Conservation (phyloP, 2,329 filamentous ascomycete species). For the Colletotrichum australisinense region DNA sequence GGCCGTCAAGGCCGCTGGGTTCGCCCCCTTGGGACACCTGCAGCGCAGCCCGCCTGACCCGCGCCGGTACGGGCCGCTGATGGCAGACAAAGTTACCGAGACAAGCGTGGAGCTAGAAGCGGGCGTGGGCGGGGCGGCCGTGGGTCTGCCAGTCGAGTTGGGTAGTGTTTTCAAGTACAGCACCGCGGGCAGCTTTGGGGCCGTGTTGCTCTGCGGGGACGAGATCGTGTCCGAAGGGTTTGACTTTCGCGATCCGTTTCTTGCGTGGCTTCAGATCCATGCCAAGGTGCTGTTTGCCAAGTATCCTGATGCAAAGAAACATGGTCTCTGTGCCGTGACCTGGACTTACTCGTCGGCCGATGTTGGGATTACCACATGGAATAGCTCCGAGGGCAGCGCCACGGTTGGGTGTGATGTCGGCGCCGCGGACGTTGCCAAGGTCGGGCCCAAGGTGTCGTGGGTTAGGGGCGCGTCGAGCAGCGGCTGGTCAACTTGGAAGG, state of each 20-base stretch:
- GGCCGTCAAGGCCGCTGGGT: background rate
- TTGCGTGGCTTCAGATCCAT: background rate
- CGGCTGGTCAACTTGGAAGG: background rate
- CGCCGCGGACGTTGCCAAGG: background rate
- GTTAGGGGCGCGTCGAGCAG: background rate
- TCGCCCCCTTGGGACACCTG: background rate
- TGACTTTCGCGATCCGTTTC: background rate
- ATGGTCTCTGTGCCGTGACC: background rate
- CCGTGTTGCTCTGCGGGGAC: background rate
- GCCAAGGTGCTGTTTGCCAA: background rate
- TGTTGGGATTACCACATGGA: background rate
- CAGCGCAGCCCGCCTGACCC: background rate
- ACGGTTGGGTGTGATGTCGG: background rate
- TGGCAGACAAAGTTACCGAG: slow-evolving; percentile 38
- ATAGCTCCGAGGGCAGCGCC: background rate
- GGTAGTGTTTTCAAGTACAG: background rate
- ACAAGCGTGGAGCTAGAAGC: slow-evolving; percentile 37
- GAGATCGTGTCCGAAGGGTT: background rate
- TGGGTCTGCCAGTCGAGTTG: background rate
- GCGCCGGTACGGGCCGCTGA: background rate
- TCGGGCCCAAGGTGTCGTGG: background rate
- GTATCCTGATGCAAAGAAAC: background rate
- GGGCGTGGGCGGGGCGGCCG: background rate
- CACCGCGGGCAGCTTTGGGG: background rate
- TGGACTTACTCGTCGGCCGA: background rate